Percentiles rank a stretch among this genome's conserved stretches.
These are phyloP conservation scores for Syzygium oleosum DNA, from an alignment of 345 rosid species.

Conservation along the genomic window DNA sequence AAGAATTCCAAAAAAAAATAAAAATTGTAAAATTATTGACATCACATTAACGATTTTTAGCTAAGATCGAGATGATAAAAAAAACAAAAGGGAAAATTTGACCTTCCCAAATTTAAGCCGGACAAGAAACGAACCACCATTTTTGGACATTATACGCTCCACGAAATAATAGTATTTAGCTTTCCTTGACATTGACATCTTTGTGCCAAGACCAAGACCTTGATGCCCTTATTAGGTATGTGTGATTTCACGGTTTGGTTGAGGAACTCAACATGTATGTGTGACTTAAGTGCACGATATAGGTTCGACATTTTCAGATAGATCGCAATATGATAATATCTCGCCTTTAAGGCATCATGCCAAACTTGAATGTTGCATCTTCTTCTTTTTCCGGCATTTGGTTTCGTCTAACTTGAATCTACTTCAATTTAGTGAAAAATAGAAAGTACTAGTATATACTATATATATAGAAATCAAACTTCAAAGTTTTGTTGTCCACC, in stretches of 20 bases:
- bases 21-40: no score
- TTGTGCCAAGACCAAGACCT: background rate
- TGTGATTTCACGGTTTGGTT: background rate
- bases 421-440: background rate
- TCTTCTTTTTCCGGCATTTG: background rate
- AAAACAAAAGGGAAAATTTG: background rate
- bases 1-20: no score
- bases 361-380: background rate
- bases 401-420: background rate
- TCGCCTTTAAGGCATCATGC: background rate
- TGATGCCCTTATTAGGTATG: background rate
- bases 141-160: background rate
- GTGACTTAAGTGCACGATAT: background rate
- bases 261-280: background rate
- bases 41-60: no score
- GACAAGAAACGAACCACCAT: background rate
- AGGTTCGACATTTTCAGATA: background rate
- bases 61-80: background rate
- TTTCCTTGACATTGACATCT: background rate
- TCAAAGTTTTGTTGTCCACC: background rate
- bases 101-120: background rate
- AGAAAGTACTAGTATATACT: background rate
- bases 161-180: background rate
- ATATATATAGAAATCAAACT: background rate
- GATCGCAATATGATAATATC: background rate